Evolutionary conservation across 352 stramenopile species (phyloP).

Genomic region (Halophytophthora batemanensis): DNA sequence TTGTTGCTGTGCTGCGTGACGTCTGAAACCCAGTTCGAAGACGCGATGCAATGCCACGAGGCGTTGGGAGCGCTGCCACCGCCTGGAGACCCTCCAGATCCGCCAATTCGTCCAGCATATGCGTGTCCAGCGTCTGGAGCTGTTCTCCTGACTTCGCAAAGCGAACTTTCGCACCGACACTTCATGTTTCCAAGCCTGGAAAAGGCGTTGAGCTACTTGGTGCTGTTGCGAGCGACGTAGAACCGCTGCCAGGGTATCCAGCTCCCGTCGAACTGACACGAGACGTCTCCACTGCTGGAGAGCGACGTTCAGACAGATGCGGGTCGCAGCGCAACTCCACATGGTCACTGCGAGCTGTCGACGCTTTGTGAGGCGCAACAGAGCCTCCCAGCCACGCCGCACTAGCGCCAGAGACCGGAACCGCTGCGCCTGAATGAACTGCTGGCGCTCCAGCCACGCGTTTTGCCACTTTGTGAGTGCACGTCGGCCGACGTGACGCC

Average conservation of each 20-base stretch:
- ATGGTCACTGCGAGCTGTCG: conserved; percentile 26
- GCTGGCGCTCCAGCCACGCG: conserved; percentile 9
- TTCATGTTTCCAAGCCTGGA: conserved; percentile 14
- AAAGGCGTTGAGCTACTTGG: conserved; percentile 9
- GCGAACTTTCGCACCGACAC: conserved; percentile 1
- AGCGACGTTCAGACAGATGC: conserved; percentile 7
- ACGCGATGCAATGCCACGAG: conserved; percentile 3
- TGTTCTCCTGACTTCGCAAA: not conserved
- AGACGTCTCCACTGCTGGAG: conserved; percentile 13
- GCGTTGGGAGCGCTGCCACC: conserved; percentile 13
- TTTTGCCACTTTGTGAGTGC: conserved; percentile 16
- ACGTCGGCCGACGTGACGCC: conserved; percentile 12
- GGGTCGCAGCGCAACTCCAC: conserved; percentile 16
- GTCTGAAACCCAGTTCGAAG: conserved; percentile 14
- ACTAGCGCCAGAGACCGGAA: conserved; percentile 12
- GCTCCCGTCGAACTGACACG: conserved; percentile 2
- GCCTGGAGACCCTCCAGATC: conserved; percentile 17
- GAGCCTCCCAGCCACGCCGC: conserved; percentile 14
- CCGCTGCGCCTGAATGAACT: conserved; percentile 8
- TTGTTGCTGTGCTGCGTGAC: conserved; percentile 24
- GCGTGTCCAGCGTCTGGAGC: conserved; percentile 12
- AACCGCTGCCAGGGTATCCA: conserved; percentile 10
- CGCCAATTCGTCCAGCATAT: conserved; percentile 21
- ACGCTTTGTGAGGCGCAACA: conserved; percentile 21
- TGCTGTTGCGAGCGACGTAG: conserved; percentile 20